Evolutionary conservation across 805 yeast species (phyloP), one percentile per base, ranked within the genome.

Genomic region (Priceomyces castillae): DNA sequence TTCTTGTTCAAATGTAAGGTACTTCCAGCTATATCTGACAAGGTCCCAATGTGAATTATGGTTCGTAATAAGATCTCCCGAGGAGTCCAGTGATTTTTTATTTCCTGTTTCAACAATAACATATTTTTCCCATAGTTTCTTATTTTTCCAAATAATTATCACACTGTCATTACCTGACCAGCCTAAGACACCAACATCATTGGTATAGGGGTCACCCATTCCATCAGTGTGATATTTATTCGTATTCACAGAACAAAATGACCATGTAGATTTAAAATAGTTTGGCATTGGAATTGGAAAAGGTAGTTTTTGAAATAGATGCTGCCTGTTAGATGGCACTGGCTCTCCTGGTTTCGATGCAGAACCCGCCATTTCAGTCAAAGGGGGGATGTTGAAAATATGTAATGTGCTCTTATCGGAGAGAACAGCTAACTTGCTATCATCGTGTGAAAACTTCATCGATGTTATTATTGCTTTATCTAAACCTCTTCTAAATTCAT

Each of bases 381-480:
- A 34, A 1, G 40, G 40, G 4, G 47, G 44, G 23, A 82, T 69
- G 57, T 84, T 86, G 65, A 80, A 94, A 2, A 92, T 78, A 64
- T 94, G 99, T 41, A 94, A 66, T 0, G 99, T 94, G 52, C 81
- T 83, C 58, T 92, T 94, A 64, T 89, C 96, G 12, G 95, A 84
- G 18, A 94, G 68, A 4, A 89, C 90, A 0, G 97, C 97, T 39
- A 94, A 69, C 54, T 81, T 78, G 9, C 80, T 63, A 37, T 89
- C 90, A 51, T 81, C 76, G 7, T 86, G 90, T 4, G 92, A 84
- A 59, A 92, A 90, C 42, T 81, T 81, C 84, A 94, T 82, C 6
- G 94, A 84, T 33, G 85, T 86, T 6, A 94, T 78, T 14, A 74
- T 71, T 1, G 97, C 97, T 41, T 82, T 76, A 61, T 94, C 98